Conservation (phyloP, 164 flowering plant species). For the Warburgia ugandensis region DNA sequence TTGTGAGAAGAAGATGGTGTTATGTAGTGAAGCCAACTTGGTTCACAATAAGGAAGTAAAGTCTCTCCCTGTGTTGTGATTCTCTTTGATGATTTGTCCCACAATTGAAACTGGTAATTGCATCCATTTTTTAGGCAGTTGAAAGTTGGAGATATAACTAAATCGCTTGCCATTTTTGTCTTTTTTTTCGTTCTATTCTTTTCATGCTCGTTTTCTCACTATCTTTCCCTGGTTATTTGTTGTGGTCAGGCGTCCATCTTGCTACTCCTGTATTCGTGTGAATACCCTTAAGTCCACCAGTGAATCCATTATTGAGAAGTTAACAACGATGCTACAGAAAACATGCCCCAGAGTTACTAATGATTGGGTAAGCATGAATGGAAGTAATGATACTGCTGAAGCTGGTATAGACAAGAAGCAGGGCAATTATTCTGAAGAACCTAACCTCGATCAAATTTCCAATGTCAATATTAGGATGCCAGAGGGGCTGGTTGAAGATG, state of each 20-base stretch:
- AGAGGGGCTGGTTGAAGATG: background rate
- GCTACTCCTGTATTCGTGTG: constrained; percentile 85
- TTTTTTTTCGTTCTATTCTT: background rate
- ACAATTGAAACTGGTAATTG: no score
- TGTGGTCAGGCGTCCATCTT: constrained; percentile 59
- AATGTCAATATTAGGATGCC: background rate
- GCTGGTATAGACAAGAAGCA: constrained; percentile 6
- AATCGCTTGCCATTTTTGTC: background rate
- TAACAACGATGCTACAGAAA: constrained; percentile 25
- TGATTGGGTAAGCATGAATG: background rate
- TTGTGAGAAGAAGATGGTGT: no score
- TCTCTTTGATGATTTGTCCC: no score
- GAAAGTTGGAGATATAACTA: no score
- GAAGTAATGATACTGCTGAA: background rate
- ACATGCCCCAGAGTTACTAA: constrained; percentile 6
- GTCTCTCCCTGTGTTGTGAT: background rate
- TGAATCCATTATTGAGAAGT: constrained; percentile 60
- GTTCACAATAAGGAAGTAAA: background rate
- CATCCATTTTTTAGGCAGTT: no score
- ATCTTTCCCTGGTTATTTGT: background rate
- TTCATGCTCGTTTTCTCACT: background rate
- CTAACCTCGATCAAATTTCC: background rate
- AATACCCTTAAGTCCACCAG: constrained; percentile 65
- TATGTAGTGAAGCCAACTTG: background rate
- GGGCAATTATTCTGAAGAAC: constrained; percentile 8